Evolutionary conservation across 768 basidiomycete genomes (phyloP).

Genomic region (Mrakia blollopis): DNA sequence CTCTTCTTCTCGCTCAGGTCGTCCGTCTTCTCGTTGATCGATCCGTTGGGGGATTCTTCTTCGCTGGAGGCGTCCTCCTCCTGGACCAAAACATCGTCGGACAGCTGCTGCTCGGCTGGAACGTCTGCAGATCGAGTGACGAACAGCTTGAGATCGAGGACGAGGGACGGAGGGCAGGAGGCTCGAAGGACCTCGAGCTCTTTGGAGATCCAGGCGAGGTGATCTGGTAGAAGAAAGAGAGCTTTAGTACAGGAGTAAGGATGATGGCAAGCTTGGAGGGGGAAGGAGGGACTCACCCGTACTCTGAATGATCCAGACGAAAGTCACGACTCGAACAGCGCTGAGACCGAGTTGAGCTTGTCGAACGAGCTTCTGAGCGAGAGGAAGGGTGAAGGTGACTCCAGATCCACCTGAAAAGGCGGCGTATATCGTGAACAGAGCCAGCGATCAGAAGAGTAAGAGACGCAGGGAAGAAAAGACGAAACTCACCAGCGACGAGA

Average conservation of each 20-base stretch:
- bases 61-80: neutral
- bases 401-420: conserved; percentile 27
- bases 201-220: conserved; percentile 20
- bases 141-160: conserved; percentile 26
- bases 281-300: neutral
- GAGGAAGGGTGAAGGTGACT: conserved; percentile 25
- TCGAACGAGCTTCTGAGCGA: conserved; percentile 6
- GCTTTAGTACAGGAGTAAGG: neutral
- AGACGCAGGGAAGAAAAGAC: too few species aligned
- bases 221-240: neutral
- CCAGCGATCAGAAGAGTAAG: neutral
- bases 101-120: neutral
- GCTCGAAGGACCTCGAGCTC: neutral
- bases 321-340: conserved; percentile 17
- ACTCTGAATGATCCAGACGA: conserved; percentile 26
- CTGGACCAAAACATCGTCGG: neutral
- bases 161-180: conserved; percentile 7
- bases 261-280: neutral
- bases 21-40: neutral
- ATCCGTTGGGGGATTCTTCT: neutral
- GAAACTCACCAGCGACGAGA: conserved; percentile 23
- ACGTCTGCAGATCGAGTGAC: conserved; percentile 6
- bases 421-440: neutral
- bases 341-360: conserved; percentile 7
- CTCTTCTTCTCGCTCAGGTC: neutral